Base-by-base conservation (phyloP, 345 rosid genomes). In the Rubroshorea leprosula region DNA sequence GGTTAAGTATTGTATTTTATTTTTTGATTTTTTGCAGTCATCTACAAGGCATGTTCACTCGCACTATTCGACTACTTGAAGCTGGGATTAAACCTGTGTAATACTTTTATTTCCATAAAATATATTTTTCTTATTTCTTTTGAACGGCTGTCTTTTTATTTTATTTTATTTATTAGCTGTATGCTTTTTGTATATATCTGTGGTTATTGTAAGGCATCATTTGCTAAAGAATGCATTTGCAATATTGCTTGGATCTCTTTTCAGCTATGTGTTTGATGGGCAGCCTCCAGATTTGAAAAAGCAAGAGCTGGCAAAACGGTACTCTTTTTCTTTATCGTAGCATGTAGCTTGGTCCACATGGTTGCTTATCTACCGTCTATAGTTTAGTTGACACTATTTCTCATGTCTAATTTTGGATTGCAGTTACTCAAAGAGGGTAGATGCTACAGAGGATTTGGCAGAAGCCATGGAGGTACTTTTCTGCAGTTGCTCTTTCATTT, bases 11-110 rank as follows among this genome's bases (percentile, higher is more conserved):
- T 35, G 5, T 6, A 35, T 35, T 6, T 35, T 35, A 6, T 64
- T 31, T 0, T 45, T 56, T 18, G 60, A 47, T 44, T 35, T 13
- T 58, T 59, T 29, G 62, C 60, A 93, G 99, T 71, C 97, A 93
- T 73, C 76, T 89, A 65, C 97, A 87, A 75, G 99, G 97, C 67
- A 87, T 93, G 99, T 89, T 93, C 72, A 71, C 59, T 58, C 80
- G 96, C 57, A 93, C 99, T 6, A 87, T 89, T 72, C 85, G 96
- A 70, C 96, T 93, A 58, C 85, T 93, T 26, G 99, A 89, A 72
- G 78, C 99, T 61, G 99, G 99, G 67, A 89, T 93, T 26, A 87
- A 93, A 79, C 97, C 99, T 55, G 82, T 83, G 96, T 86, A 89
- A 74, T 62, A 68, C 39, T 15, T 57, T 66, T 43, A 64, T 57